A percentile compares a stretch with the other conserved stretches of the same genome.
Evolutionary conservation across 345 rosid species (phyloP).

Genomic region (Eucalyptus regnans): DNA sequence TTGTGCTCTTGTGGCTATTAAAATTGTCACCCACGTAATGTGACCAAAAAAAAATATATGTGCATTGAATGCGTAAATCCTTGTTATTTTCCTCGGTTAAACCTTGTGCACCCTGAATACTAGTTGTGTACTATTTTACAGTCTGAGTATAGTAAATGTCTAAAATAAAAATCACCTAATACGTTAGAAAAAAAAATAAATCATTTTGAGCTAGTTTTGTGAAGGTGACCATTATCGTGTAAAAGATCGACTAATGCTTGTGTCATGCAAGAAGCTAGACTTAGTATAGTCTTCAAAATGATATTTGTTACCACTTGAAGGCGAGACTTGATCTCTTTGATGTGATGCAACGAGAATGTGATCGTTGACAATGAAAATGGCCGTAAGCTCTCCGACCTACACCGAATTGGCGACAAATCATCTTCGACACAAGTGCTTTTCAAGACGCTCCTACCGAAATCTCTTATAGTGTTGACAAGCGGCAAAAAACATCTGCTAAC

Average conservation of each 20-base stretch:
- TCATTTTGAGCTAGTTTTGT: neutral
- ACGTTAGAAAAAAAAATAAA: neutral
- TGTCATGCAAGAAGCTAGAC: neutral
- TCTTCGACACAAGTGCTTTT: slow-evolving; percentile 28
- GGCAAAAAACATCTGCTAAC: neutral
- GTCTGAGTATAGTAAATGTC: neutral
- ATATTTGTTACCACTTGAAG: neutral
- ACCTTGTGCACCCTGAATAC: neutral
- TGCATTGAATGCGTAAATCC: neutral
- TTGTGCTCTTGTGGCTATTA: neutral
- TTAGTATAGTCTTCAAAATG: neutral
- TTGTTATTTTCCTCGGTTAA: neutral
- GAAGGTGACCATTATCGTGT: neutral
- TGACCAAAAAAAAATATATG: neutral
- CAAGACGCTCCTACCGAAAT: too few species aligned
- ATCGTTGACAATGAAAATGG: slow-evolving; percentile 8
- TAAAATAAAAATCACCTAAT: neutral
- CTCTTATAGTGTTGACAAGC: neutral
- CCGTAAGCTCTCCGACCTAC: slow-evolving; percentile 22
- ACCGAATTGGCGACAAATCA: slow-evolving; percentile 15
- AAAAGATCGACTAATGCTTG: neutral
- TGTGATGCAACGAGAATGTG: slow-evolving; percentile 15
- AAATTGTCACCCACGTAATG: neutral
- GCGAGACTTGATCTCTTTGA: slow-evolving; percentile 14
- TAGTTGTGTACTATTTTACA: neutral